Conservation (phyloP, 345 rosid genomes). For the Erodium maritimum region DNA sequence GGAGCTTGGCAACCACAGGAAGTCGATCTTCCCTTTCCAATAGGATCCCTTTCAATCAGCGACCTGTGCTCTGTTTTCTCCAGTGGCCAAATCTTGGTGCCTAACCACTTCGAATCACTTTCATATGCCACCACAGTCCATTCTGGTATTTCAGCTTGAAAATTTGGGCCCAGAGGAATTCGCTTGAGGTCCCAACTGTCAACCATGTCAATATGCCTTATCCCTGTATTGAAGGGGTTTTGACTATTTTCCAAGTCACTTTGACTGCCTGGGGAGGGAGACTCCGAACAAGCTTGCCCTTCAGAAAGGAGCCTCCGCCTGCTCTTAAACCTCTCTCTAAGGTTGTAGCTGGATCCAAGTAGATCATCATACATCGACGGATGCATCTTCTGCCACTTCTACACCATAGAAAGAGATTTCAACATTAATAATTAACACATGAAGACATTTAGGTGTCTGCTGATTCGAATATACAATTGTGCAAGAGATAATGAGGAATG, state of each 20-base stretch:
- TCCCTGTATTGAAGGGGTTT: conserved; percentile 3
- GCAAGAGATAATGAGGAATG: not conserved
- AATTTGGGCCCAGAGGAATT: conserved; percentile 45
- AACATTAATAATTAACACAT: conserved; percentile 6
- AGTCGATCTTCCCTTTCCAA: conserved; percentile 80
- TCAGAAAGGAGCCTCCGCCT: conserved; percentile 14
- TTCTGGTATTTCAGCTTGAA: conserved; percentile 67
- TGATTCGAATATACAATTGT: not conserved
- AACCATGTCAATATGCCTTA: conserved; percentile 10
- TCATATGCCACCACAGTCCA: conserved; percentile 44
- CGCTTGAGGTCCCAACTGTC: conserved; percentile 21
- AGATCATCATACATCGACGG: conserved; percentile 67
- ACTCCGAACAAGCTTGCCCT: conserved; percentile 16
- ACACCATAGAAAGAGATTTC: conserved; percentile 12
- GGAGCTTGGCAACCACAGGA: conserved; percentile 58
- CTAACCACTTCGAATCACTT: conserved; percentile 68
- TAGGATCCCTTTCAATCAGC: conserved; percentile 70
- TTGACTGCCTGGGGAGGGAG: conserved; percentile 17
- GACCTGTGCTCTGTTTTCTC: conserved; percentile 17
- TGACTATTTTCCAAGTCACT: conserved; percentile 15
- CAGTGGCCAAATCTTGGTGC: conserved; percentile 63
- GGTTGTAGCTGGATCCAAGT: conserved; percentile 48
- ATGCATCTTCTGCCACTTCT: conserved; percentile 70
- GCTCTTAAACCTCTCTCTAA: conserved; percentile 50
- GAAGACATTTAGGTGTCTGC: not conserved